Conservation (phyloP, 768 basidiomycete genomes). For the Mrakia frigida region DNA sequence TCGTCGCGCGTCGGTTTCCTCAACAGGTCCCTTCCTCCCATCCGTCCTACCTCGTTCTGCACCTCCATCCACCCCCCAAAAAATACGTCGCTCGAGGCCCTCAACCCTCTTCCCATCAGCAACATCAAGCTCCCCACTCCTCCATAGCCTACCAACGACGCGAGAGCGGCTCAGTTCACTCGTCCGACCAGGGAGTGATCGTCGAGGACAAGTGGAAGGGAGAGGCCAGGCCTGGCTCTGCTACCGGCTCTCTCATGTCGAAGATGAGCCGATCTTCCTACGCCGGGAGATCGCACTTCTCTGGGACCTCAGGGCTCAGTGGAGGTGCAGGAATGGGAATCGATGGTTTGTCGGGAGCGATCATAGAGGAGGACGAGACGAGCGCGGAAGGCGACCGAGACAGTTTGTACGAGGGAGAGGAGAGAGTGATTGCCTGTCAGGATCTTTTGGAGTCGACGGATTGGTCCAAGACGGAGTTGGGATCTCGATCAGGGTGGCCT, state of each 20-base stretch:
- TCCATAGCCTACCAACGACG: conserved; percentile 9
- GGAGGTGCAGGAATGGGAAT: not conserved
- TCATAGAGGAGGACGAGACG: conserved; percentile 16
- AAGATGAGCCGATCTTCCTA: not conserved
- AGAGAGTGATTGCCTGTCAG: conserved; percentile 8
- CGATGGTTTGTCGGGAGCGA: conserved; percentile 4
- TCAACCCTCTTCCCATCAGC: not conserved
- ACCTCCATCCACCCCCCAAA: conserved; percentile 28
- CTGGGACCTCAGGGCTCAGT: not conserved
- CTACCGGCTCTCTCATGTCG: not conserved
- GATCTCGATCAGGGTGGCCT: not conserved
- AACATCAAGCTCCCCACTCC: not conserved
- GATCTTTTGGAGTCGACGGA: conserved; percentile 14
- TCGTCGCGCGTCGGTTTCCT: not conserved
- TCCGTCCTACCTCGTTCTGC: conserved; percentile 25
- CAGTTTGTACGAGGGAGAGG: conserved; percentile 5
- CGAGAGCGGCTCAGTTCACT: not conserved
- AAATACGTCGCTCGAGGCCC: not conserved
- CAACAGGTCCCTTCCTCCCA: conserved; percentile 15
- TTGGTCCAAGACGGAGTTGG: conserved; percentile 18
- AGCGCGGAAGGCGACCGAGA: not conserved
- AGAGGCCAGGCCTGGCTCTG: not conserved
- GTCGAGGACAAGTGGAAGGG: not conserved
- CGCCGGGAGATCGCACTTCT: not conserved
- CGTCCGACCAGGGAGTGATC: not conserved